Base-by-base conservation (phyloP, 2,329 filamentous ascomycete species). In the Fusarium veterinarium region DNA sequence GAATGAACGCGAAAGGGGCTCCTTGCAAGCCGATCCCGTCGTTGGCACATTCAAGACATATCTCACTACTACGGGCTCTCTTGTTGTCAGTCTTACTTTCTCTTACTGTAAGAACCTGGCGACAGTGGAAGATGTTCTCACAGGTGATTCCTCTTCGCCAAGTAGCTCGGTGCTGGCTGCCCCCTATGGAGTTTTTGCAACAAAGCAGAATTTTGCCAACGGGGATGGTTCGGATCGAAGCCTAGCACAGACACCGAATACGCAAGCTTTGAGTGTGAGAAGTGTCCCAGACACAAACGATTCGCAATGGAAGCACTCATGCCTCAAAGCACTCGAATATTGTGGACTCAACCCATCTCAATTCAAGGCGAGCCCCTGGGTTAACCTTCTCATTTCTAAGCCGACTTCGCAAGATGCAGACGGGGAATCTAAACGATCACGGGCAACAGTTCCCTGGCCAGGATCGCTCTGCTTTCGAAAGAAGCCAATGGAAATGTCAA, bases 31-130 rank as follows among this genome's bases (percentile, higher is more conserved):
- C 17, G 64, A 74, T 20, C 77, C 78, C 19, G 67, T 86, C 6
- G 78, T 88, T 28, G 88, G 86, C 6, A 88, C 86, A 11, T 83
- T 90, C 20, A 84, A 85, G 52, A 83, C 86, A 13, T 88, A 88
- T 69, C 77, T 90, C 56, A 90, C 88, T 10, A 90, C 87, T 4
- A 87, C 86, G 0, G 89, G 89, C 5, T 84, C 84, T 16, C 80
- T 91, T 12, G 79, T 90, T 19, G 80, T 89, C 31, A 84, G 83
- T 45, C 75, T 90, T 31, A 83, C 81, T 42, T 82, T 89, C 53
- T 83, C 86, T 7, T 77, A 83, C 42, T 85, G 87, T 45, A 81
- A 84, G 41, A 87, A 86, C 11, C 78, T 90, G 42, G 77, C 84
- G 19, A 83, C 83, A 3, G 80, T 86, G 25, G 84, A 86, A 20